phyloP scores from a whole-genome alignment of 176 grass and related monocot species.

The Microstegium vimineum region DNA sequence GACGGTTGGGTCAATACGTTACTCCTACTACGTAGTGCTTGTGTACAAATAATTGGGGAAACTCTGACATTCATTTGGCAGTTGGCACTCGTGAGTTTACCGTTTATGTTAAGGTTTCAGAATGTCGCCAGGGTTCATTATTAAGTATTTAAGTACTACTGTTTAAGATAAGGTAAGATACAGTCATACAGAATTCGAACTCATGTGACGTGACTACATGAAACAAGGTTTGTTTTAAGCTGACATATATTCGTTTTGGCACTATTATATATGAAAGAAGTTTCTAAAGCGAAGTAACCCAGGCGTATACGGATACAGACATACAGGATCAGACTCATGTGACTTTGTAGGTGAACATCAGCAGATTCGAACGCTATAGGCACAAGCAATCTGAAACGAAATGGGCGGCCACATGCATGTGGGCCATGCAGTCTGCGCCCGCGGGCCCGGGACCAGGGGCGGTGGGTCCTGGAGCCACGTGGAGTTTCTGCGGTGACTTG shows the following conservation, averaged over 20 bases:
- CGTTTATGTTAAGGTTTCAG: neutral
- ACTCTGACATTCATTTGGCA: neutral
- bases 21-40: neutral
- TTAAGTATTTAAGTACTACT: no score
- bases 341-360: no score
- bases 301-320: neutral
- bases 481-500: neutral
- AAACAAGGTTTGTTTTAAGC: neutral
- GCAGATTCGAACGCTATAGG: neutral
- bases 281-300: neutral
- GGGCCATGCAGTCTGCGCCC: neutral
- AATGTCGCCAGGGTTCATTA: no score
- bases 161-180: no score
- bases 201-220: no score
- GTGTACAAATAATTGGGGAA: neutral
- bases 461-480: neutral
- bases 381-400: neutral
- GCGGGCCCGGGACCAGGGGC: neutral
- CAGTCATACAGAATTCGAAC: no score
- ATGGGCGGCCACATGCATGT: neutral
- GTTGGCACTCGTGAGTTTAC: neutral
- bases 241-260: neutral
- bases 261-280: neutral
- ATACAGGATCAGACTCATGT: neutral
- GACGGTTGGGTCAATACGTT: neutral